Conservation (phyloP, 257 asterid genomes). For the Hygrophila difformis region DNA sequence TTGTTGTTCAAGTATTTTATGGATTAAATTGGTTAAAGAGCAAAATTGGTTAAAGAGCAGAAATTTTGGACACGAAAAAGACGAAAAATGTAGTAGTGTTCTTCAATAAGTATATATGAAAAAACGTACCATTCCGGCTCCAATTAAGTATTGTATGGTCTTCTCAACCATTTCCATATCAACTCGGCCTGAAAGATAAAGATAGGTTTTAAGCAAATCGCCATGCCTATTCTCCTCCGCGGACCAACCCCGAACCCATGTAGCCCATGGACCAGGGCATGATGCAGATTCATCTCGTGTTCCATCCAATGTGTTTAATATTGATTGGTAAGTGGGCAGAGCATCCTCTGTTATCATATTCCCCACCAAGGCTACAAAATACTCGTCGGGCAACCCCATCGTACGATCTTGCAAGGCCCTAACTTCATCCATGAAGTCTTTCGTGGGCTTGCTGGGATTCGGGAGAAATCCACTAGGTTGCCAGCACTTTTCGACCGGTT, state of each 20-base stretch:
- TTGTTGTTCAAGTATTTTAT: too few relatives aligned
- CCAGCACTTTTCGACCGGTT: not conserved
- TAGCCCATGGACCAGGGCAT: slow-evolving; percentile 18
- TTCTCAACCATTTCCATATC: not conserved
- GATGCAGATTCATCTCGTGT: slow-evolving; percentile 14
- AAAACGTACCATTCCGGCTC: not conserved
- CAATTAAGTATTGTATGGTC: not conserved
- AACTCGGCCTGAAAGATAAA: not conserved
- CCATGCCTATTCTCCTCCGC: slow-evolving; percentile 24
- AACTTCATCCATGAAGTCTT: not conserved
- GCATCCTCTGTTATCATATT: not conserved
- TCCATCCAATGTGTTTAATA: slow-evolving; percentile 8
- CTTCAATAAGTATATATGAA: too few relatives aligned
- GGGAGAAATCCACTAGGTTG: not conserved
- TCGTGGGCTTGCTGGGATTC: not conserved
- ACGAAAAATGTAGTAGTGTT: too few relatives aligned
- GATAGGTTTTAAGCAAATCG: slow-evolving; percentile 14
- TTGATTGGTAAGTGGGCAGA: slow-evolving; percentile 15
- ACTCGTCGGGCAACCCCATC: not conserved
- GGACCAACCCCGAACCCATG: slow-evolving; percentile 20
- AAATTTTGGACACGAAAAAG: too few relatives aligned
- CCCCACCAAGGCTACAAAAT: not conserved
- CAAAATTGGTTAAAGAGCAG: too few relatives aligned
- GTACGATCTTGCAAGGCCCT: not conserved
- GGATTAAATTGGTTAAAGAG: too few relatives aligned